Evolutionary conservation across 257 asterid genomes (phyloP).

Genomic region (Osmanthus fragrans): DNA sequence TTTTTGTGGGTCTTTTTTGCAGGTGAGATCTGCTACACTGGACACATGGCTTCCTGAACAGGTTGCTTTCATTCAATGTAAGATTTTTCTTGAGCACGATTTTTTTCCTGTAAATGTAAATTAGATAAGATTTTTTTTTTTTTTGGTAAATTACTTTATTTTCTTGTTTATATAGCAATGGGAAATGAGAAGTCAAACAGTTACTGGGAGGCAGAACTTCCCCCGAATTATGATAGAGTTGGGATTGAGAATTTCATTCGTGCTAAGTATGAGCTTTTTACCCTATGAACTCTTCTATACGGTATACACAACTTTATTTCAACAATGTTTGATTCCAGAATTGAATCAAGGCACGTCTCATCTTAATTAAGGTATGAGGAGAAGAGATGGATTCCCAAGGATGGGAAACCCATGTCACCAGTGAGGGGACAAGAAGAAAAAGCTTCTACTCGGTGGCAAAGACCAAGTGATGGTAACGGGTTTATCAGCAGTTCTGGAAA

Average conservation of each 20-base stretch:
- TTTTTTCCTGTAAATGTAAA: conserved; percentile 4
- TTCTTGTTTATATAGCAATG: conserved; percentile 62
- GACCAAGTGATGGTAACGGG: conserved; percentile 59
- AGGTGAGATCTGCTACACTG: conserved; percentile 99
- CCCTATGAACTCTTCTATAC: conserved; percentile 2
- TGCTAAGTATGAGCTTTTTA: conserved; percentile 71
- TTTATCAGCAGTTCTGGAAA: conserved; percentile 45
- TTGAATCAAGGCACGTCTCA: conserved; percentile 24
- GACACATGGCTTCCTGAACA: conserved; percentile 99
- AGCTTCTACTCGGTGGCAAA: conserved; percentile 59
- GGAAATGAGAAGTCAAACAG: conserved; percentile 95
- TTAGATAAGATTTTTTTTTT: neutral
- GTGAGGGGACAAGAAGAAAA: conserved; percentile 58
- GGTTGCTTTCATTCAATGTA: conserved; percentile 95
- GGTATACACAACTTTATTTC: conserved; percentile 12
- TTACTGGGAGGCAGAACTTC: conserved; percentile 99
- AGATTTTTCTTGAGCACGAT: conserved; percentile 31
- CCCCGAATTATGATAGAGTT: conserved; percentile 96
- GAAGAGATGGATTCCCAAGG: conserved; percentile 88
- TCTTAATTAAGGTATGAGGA: conserved; percentile 75
- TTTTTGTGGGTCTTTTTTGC: conserved; percentile 21
- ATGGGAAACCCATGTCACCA: conserved; percentile 67
- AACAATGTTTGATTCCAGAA: conserved; percentile 14
- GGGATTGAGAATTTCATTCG: conserved; percentile 99
- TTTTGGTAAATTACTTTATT: neutral